Conservation (phyloP, 2,329 filamentous ascomycete species). For the Aureobasidium uvarum region DNA sequence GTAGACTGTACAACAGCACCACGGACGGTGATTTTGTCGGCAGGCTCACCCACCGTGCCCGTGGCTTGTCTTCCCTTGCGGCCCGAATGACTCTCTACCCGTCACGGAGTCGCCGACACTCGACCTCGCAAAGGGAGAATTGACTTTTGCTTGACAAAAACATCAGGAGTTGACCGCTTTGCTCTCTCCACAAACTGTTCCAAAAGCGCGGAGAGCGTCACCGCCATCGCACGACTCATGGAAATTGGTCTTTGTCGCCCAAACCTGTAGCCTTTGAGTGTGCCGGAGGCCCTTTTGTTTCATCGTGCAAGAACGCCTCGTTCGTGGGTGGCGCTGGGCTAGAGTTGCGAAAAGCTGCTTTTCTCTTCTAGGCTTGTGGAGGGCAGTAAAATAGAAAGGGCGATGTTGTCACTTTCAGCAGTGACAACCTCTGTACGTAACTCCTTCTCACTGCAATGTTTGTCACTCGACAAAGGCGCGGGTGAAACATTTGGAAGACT, state of each 20-base stretch:
- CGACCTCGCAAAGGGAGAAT: not conserved
- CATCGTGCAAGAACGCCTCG: not conserved
- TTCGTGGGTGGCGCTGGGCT: constrained; percentile 13
- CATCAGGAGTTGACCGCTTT: not conserved
- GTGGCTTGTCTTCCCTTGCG: not conserved
- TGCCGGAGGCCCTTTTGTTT: not conserved
- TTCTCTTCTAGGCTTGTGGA: not conserved
- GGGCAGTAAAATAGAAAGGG: not conserved
- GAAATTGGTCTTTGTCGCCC: not conserved
- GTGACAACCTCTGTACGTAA: not conserved
- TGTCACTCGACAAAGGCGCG: not conserved
- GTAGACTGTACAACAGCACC: not conserved
- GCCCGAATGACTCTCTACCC: constrained; percentile 8
- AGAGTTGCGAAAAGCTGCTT: not conserved
- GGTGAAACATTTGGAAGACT: constrained; percentile 1
- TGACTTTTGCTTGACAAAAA: not conserved
- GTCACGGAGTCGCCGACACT: constrained; percentile 15
- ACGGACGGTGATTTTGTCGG: not conserved
- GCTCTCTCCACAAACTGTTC: not conserved
- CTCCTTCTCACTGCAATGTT: not conserved
- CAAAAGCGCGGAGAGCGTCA: constrained; percentile 9
- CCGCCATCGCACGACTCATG: constrained; percentile 6
- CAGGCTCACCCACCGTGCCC: not conserved
- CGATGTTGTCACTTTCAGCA: not conserved
- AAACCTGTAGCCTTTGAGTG: not conserved